Evolutionary conservation across 1,284 basidiomycete genomes (phyloP), one percentile per base, ranked within the genome.

Genomic region (Albatrellus sp.): DNA sequence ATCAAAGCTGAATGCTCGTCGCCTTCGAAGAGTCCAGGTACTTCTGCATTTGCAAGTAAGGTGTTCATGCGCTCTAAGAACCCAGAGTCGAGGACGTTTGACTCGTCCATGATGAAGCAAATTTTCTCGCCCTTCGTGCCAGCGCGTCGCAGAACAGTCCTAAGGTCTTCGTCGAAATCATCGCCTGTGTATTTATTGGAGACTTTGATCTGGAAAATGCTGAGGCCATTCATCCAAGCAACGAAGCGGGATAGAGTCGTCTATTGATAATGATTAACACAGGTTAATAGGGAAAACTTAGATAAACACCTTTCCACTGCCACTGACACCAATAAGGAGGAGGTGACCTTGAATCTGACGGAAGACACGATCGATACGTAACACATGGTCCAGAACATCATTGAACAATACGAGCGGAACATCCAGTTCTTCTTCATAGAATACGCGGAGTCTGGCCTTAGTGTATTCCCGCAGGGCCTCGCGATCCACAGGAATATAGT

Each of bases 101-200:
- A 96, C 62, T 99, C 96, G 62, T 99, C 96, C 93, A 99, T 98
- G 64, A 98, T 98, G 73, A 98, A 99, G 60, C 92, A 98, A 35
- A 99, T 87, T 66, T 98, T 98, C 65, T 99, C 96, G 54, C 91
- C 93, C 60, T 98, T 98, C 69, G 92, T 96, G 5, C 96, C 97
- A 0, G 94, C 74, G 24, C 96, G 81, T 33, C 93, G 85, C 29
- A 99, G 78, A 1, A 99, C 90, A 0, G 81, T 87, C 28, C 96
- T 80, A 39, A 99, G 72, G 59, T 99, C 96, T 52, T 98, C 94
- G 55, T 98, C 96, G 57, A 99, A 99, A 63, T 98, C 92, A 24
- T 93, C 92, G 17, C 90, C 92, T 0, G 90, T 96, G 62, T 99
- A 99, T 62, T 91, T 93, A 70, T 98, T 98, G 17, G 92, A 96